These are phyloP conservation scores for Fraxinus nigra DNA, from an alignment of 305 asterid genomes.

Conservation along the genomic window DNA sequence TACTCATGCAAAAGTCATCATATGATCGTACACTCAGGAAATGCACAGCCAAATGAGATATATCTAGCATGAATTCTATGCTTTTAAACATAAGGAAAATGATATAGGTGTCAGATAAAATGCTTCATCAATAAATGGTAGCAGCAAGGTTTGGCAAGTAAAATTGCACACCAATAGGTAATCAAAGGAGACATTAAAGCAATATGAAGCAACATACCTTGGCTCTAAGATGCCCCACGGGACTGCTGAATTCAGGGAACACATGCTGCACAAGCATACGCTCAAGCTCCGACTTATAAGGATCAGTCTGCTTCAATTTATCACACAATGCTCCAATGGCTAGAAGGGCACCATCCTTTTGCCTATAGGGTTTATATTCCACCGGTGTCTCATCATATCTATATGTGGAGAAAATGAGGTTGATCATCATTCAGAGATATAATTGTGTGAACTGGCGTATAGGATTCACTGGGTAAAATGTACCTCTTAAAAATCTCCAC, in stretches of 20 bases:
- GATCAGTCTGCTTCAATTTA: conserved; percentile 87
- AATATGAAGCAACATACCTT: conserved; percentile 41
- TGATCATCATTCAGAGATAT: conserved; percentile 13
- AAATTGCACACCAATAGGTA: conserved; percentile 6
- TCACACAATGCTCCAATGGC: conserved; percentile 97
- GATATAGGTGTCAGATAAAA: background rate
- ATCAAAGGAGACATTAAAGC: conserved; percentile 16
- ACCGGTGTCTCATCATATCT: conserved; percentile 77
- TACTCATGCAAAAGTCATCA: background rate
- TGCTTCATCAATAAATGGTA: conserved; percentile 1
- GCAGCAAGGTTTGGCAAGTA: background rate
- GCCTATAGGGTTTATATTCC: conserved; percentile 76
- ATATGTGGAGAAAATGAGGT: conserved; percentile 23
- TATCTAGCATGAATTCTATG: background rate
- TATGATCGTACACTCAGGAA: background rate
- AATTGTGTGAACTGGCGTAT: background rate
- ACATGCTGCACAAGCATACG: conserved; percentile 94
- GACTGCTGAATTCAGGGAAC: conserved; percentile 91
- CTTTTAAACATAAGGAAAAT: background rate
- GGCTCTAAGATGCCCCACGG: conserved; percentile 95
- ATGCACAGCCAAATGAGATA: background rate
- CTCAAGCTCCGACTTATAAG: conserved; percentile 93
- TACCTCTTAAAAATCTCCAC: conserved; percentile 97
- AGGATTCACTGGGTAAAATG: background rate
- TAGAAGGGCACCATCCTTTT: conserved; percentile 98